Conservation (phyloP, 192 early-diverging fungal genomes). For the Coemansia sp. region DNA sequence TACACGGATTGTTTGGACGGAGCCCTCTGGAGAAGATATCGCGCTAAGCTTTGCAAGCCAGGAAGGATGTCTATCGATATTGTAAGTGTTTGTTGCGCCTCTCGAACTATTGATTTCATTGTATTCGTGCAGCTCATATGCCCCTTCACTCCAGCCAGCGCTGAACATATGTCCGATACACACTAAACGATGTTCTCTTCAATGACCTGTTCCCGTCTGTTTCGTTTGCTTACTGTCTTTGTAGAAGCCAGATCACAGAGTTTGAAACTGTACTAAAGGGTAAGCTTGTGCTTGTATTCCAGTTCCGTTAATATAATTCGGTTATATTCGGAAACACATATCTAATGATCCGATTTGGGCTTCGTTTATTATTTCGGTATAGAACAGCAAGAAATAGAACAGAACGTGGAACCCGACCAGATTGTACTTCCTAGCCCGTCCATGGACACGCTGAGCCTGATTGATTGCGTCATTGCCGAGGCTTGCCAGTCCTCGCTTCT, state of each 20-base stretch:
- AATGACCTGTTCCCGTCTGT: too few species aligned
- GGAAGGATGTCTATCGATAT: slow-evolving; percentile 80
- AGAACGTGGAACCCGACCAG: background rate
- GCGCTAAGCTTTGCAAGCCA: slow-evolving; percentile 93
- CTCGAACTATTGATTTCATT: too few species aligned
- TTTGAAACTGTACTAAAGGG: slow-evolving; percentile 54
- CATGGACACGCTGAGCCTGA: slow-evolving; percentile 66
- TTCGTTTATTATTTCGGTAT: background rate
- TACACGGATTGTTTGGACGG: slow-evolving; percentile 91
- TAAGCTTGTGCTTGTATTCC: slow-evolving; percentile 14
- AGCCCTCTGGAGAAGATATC: slow-evolving; percentile 66
- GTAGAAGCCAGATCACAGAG: slow-evolving; percentile 51
- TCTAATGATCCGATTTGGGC: background rate
- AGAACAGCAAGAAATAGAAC: slow-evolving; percentile 16
- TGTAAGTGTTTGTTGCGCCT: slow-evolving; percentile 55
- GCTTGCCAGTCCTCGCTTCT: slow-evolving; percentile 58
- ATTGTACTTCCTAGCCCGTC: slow-evolving; percentile 65
- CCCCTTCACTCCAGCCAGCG: too few species aligned
- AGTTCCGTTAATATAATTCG: background rate
- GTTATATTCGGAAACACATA: background rate
- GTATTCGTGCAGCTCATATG: too few species aligned
- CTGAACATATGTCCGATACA: too few species aligned
- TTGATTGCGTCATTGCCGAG: slow-evolving; percentile 65
- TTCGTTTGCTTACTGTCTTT: slow-evolving; percentile 1
- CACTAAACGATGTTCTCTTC: background rate